Conservation (phyloP, 352 stramenopile species). For the Vaucheria bursata region DNA sequence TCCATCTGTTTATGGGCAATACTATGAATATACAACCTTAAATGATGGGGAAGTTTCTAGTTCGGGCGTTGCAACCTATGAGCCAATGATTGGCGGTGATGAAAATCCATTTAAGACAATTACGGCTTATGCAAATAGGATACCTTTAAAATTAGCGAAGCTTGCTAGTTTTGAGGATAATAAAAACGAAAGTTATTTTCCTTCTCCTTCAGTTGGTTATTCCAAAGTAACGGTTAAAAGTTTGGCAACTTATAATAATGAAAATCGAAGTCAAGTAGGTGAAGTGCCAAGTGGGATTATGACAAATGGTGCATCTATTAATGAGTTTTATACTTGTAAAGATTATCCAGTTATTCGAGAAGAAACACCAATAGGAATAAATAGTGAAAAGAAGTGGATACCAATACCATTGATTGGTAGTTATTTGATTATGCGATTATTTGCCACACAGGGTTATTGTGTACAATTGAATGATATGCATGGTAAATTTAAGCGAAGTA, state of each 20-base stretch:
- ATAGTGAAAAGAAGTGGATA: neutral
- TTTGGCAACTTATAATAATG: neutral
- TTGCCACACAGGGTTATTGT: neutral
- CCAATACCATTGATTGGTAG: neutral
- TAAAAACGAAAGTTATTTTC: neutral
- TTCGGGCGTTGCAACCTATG: neutral
- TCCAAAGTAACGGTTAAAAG: neutral
- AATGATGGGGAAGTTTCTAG: neutral
- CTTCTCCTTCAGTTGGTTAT: neutral
- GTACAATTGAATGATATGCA: neutral
- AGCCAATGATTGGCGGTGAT: neutral
- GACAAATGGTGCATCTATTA: neutral
- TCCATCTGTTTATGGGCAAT: constrained; percentile 2
- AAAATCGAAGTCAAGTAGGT: too few species aligned
- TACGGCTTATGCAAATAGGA: neutral
- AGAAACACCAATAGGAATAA: neutral
- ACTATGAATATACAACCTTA: neutral
- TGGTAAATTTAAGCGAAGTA: neutral
- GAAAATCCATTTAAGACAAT: neutral
- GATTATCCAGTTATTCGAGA: neutral
- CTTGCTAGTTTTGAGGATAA: neutral
- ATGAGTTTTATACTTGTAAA: constrained; percentile 1
- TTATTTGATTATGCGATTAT: neutral
- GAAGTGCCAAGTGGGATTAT: too few species aligned
- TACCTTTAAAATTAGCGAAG: neutral